Percentiles rank a stretch among this genome's conserved stretches.
phyloP scores from a whole-genome alignment of 2,329 filamentous ascomycete genomes.

The Colletotrichum siamense region DNA sequence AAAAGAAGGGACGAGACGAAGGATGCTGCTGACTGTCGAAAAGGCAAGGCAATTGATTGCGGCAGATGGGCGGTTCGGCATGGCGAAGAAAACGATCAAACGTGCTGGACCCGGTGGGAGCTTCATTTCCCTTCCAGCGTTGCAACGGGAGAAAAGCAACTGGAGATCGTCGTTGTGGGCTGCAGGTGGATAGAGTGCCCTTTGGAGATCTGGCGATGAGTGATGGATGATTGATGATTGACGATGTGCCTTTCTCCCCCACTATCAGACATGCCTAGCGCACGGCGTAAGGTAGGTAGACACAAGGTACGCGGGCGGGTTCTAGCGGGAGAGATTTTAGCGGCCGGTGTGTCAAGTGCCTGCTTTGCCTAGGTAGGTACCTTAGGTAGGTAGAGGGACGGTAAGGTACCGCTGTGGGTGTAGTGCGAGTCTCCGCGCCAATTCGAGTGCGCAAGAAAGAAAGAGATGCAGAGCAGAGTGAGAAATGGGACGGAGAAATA shows the following conservation, averaged over 20 bases:
- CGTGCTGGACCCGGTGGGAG: not conserved
- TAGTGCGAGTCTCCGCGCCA: not conserved
- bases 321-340: not conserved
- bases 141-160: not conserved
- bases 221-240: not conserved
- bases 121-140: not conserved
- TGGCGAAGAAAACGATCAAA: not conserved
- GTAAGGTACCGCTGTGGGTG: not conserved
- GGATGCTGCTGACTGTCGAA: not conserved
- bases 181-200: not conserved
- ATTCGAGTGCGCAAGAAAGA: not conserved
- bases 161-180: not conserved
- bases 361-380: not conserved
- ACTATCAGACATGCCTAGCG: not conserved
- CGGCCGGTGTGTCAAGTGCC: not conserved
- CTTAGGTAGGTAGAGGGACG: not conserved
- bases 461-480: not conserved
- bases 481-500: not conserved
- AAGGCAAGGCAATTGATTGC: not conserved
- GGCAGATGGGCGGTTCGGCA: not conserved
- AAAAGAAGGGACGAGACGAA: not conserved
- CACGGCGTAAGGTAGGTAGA: not conserved
- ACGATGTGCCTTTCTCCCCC: not conserved
- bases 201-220: not conserved
- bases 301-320: not conserved